Evolutionary conservation across 2,329 filamentous ascomycete genomes (phyloP), one percentile per base, ranked within the genome.

Genomic region (Atkinsonella hypoxylon): DNA sequence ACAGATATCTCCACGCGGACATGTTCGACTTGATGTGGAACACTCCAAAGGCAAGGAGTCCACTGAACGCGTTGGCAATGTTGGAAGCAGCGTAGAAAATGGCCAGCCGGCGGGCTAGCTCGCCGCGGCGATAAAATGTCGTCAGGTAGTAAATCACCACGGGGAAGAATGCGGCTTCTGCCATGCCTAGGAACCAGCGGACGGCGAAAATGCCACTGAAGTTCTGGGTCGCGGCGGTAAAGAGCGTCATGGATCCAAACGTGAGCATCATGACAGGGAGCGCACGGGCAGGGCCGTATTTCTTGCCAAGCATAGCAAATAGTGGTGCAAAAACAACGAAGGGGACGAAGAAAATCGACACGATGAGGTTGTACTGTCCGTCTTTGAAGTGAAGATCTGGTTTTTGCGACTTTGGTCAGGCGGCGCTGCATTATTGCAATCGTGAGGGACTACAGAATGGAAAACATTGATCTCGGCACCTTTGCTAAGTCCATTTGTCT

Each of bases 41-140:
- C 17, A 74, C 68, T 39, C 68, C 74, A 54, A 71, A 76, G 1
- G 74, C 66, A 6, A 75, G 64, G 8, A 75, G 65, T 13, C 71
- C 72, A 43, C 69, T 70, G 42, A 74, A 74, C n/a, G 71, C 71
- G 47, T 79, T 81, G 20, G 86, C 85, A 52, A 90, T 85, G 59
- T 84, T 86, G 22, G 78, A 82, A 0, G 85, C 85, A 0, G 85
- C 86, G 58, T 89, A 90, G 69, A 89, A 89, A 55, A 88, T 67
- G 47, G 83, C 83, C 2, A 58, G 67, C 2, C 72, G 62, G 4
- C 72, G 61, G 0, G 70, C 71, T 1, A 74, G 61, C 52, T 74
- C 71, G 32, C 69, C 69, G 20, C 70, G 66, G 20, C 70, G 70
- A 55, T 76, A 79, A 42, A 79, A 78, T 0, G 76, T 66, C 0